Base-by-base conservation (phyloP, 192 early-diverging fungal genomes). In the Kickxella alabastrina region DNA sequence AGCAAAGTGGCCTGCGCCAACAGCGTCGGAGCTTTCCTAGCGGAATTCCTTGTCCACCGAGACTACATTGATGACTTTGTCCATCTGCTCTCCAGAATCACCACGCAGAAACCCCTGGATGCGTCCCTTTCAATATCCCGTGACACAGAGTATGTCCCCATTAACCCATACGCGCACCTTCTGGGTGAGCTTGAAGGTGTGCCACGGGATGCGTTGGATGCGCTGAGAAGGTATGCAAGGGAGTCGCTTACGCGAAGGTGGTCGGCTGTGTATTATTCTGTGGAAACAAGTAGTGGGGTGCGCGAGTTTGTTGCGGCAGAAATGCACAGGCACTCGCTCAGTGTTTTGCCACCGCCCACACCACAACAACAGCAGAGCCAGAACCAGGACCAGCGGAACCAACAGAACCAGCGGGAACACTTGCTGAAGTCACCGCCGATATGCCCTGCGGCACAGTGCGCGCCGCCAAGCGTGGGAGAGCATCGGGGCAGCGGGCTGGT, bases 211-310 rank as follows among this genome's bases (percentile, higher is more conserved):
- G 71, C 59, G 13, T 48, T 41, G n/a, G 52, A 54, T 21, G 71
- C 64, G 1, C 43, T 73, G 7, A 45, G 49, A 28, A 37, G 32
- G 21, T 73, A 75, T 32, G 55, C 64, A 18, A 54, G 59, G 13
- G 37, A 51, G 17, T 41, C 71, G 12, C 50, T 75, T 24, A 40
- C 31, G 0, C 31, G 45, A 18, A 63, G 71, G 7, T 75, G 71
- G 71, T 47, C 58, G 19, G 25, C 22, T 5, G 39, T 75, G 40
- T 75, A 75, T 59, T 32, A 63, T 43, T n/a, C 56, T 5, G 12
- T 64, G 0, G n/a, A n/a, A n/a, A 32, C 18, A 6, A 36, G 31
- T 3, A 24, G 26, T 7, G 49, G 42, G 0, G 59, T 67, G 3
- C 64, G 59, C 1, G 27, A 12, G 26, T 62, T 63, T 15, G 36